Evolutionary conservation across 805 yeast genomes (phyloP).

Genomic region (Ogataea haglerorum): DNA sequence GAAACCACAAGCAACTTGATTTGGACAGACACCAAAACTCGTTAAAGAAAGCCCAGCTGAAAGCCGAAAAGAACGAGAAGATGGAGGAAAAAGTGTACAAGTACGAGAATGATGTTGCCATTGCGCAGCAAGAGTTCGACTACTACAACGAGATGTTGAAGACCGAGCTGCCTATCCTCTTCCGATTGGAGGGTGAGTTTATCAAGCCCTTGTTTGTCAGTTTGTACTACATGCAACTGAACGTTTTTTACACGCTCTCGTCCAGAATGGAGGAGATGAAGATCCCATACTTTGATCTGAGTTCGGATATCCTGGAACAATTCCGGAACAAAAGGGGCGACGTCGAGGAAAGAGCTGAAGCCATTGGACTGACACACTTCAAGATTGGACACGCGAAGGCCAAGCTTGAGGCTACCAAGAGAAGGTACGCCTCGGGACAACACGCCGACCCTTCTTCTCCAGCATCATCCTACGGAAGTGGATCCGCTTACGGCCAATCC

Average conservation of each 20-base stretch:
- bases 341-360: slow-evolving; percentile 84
- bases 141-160: slow-evolving; percentile 94
- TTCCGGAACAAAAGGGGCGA: slow-evolving; percentile 82
- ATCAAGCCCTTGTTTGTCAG: slow-evolving; percentile 92
- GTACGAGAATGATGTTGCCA: slow-evolving; percentile 83
- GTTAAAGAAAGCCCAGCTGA: slow-evolving; percentile 69
- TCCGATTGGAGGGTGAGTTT: slow-evolving; percentile 85
- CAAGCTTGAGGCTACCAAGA: slow-evolving; percentile 78
- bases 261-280: slow-evolving; percentile 92
- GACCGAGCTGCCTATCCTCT: slow-evolving; percentile 82
- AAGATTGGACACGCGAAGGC: slow-evolving; percentile 83
- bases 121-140: slow-evolving; percentile 94
- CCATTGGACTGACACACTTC: slow-evolving; percentile 86
- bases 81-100: slow-evolving; percentile 89
- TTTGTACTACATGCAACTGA: slow-evolving; percentile 95
- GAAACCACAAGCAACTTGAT: slow-evolving; percentile 94
- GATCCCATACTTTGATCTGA: slow-evolving; percentile 91
- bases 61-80: slow-evolving; percentile 79
- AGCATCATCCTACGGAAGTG: slow-evolving; percentile 2
- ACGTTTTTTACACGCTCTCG: slow-evolving; percentile 90
- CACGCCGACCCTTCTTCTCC: slow-evolving; percentile 31
- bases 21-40: slow-evolving; percentile 78
- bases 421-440: slow-evolving; percentile 53
- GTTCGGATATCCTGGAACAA: slow-evolving; percentile 78
- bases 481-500: slow-evolving; percentile 24